A percentile compares a stretch with the other conserved stretches of the same genome.
These are phyloP conservation scores for Plasmopara muralis DNA, from an alignment of 352 stramenopile genomes.

Conservation along the genomic window DNA sequence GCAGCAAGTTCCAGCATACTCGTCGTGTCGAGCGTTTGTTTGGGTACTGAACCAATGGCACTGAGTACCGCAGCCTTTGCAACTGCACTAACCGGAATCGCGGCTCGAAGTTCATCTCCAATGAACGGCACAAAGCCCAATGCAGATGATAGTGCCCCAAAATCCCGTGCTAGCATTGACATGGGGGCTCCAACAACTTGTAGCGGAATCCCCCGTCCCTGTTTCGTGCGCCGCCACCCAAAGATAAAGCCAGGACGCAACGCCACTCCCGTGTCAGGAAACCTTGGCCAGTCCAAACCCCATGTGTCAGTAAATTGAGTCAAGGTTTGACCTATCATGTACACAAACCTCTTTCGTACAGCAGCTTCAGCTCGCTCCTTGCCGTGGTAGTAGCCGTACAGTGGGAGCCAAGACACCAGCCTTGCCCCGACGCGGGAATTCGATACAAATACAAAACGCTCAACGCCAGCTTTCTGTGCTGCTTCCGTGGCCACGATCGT, in stretches of 20 bases:
- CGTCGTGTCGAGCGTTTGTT: constrained; percentile 53
- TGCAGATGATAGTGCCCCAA: constrained; percentile 50
- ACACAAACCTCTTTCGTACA: constrained; percentile 43
- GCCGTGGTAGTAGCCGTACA: constrained; percentile 88
- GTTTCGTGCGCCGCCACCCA: constrained; percentile 59
- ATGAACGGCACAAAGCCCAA: constrained; percentile 57
- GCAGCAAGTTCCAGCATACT: constrained; percentile 62
- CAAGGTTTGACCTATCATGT: not conserved
- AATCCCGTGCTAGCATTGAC: constrained; percentile 44
- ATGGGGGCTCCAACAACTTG: constrained; percentile 73
- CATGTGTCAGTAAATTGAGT: not conserved
- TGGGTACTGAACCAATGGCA: constrained; percentile 58
- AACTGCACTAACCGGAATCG: constrained; percentile 57
- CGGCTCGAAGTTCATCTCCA: constrained; percentile 58
- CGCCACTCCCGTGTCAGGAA: constrained; percentile 70
- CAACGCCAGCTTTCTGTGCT: constrained; percentile 59
- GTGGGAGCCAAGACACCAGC: constrained; percentile 59
- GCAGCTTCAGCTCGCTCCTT: constrained; percentile 82
- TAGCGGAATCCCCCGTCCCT: constrained; percentile 57
- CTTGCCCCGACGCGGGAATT: constrained; percentile 84
- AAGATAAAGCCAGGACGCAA: constrained; percentile 89
- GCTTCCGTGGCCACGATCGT: constrained; percentile 73
- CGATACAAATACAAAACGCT: constrained; percentile 89
- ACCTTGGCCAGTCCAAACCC: constrained; percentile 16
- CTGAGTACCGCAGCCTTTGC: constrained; percentile 76